Percentiles rank a stretch among this genome's conserved stretches.
Evolutionary conservation across 192 early-diverging fungal genomes (phyloP).

Genomic region (Lobosporangium transversale): DNA sequence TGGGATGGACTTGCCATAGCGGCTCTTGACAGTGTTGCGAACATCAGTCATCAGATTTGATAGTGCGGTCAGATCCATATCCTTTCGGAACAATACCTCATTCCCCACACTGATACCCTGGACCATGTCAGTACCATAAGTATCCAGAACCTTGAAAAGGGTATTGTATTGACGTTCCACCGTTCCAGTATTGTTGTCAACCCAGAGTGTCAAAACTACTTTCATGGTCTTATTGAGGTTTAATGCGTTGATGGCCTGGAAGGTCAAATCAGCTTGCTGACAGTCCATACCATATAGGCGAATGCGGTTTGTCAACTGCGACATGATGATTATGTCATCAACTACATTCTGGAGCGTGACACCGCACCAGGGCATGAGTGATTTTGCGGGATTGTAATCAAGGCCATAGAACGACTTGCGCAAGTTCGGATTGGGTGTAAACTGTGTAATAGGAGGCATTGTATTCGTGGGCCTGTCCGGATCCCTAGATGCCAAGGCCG

Average conservation of each 20-base stretch:
- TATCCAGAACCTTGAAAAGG: slow-evolving; percentile 46
- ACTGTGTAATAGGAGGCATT: slow-evolving; percentile 22
- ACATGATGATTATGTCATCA: slow-evolving; percentile 54
- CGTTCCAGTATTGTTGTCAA: slow-evolving; percentile 47
- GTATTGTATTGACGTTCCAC: slow-evolving; percentile 52
- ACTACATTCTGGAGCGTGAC: slow-evolving; percentile 47
- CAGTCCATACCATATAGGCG: slow-evolving; percentile 60
- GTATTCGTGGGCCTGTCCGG: slow-evolving; percentile 14
- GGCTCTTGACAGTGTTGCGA: slow-evolving; percentile 19
- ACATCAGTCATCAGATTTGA: slow-evolving; percentile 19
- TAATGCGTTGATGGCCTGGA: slow-evolving; percentile 45
- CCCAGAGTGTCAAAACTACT: slow-evolving; percentile 56
- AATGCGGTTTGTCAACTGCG: slow-evolving; percentile 55
- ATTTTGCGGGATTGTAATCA: slow-evolving; percentile 52
- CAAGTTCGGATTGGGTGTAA: slow-evolving; percentile 41
- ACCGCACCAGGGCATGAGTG: slow-evolving; percentile 52
- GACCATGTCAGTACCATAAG: slow-evolving; percentile 49
- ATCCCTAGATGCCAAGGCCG: slow-evolving; percentile 4
- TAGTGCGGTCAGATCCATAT: slow-evolving; percentile 20
- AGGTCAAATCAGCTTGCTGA: slow-evolving; percentile 45
- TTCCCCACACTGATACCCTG: slow-evolving; percentile 59
- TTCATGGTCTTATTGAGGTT: slow-evolving; percentile 52
- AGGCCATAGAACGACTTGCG: slow-evolving; percentile 55
- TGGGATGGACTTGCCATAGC: slow-evolving; percentile 19
- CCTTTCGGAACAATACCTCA: slow-evolving; percentile 56